Conservation (phyloP, 352 stramenopile species). For the Pythium diclinum region DNA sequence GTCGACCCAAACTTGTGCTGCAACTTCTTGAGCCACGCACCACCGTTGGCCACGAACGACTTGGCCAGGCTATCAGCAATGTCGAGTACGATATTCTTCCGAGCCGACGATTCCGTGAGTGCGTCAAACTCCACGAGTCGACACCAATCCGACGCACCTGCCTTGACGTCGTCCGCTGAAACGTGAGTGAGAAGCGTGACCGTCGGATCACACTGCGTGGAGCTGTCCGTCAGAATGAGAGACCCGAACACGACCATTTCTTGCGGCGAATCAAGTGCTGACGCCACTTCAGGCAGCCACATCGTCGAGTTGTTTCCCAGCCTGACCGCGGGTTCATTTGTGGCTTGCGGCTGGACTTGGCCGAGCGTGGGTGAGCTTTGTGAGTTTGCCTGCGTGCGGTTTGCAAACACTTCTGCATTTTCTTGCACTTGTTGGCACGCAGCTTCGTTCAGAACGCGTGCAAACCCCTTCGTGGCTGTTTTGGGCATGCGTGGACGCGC, state of each 20-base stretch:
- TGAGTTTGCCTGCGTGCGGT: no score
- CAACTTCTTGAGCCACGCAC: constrained; percentile 13
- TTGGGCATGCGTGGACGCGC: constrained; percentile 10
- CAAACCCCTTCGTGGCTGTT: constrained; percentile 12
- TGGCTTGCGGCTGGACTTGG: neutral
- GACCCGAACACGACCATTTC: constrained; percentile 21
- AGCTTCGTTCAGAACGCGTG: constrained; percentile 15
- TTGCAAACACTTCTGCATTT: constrained; percentile 4
- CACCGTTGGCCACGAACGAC: constrained; percentile 6
- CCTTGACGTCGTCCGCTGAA: constrained; percentile 12
- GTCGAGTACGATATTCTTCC: constrained; percentile 11
- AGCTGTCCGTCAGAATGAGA: constrained; percentile 19
- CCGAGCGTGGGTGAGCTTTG: no score
- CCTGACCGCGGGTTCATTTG: constrained; percentile 7
- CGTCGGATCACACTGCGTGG: neutral
- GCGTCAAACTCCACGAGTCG: constrained; percentile 18
- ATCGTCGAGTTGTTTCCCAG: constrained; percentile 4
- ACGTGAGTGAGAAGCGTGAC: constrained; percentile 18
- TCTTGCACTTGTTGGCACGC: constrained; percentile 1
- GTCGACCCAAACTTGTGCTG: neutral
- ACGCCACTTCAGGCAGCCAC: constrained; percentile 5
- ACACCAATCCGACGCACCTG: constrained; percentile 19
- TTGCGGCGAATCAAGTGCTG: neutral
- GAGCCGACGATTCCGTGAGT: constrained; percentile 7
- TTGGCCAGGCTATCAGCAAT: constrained; percentile 2